Evolutionary conservation across 108 stramenopile species (phyloP).

Genomic region (Parietichytrium sp.): DNA sequence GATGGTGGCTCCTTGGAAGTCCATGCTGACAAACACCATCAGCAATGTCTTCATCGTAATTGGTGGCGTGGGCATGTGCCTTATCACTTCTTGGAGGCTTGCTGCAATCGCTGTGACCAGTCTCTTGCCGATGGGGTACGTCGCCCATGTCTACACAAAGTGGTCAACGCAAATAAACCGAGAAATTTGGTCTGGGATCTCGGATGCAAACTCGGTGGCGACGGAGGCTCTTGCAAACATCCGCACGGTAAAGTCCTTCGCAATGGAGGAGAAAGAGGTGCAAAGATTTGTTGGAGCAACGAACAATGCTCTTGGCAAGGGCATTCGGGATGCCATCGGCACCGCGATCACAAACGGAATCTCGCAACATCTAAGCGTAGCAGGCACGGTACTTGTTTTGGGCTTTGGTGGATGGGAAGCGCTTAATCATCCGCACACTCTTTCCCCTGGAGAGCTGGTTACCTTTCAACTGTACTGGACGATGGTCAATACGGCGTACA

Average conservation of each 20-base stretch:
- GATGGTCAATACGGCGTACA: neutral
- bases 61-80: slow-evolving; percentile 20
- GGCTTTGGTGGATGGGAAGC: neutral
- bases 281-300: neutral
- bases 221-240: slow-evolving; percentile 38
- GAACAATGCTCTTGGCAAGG: neutral
- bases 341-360: neutral
- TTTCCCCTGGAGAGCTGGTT: slow-evolving; percentile 17
- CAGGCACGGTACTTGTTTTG: neutral
- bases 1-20: neutral
- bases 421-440: neutral
- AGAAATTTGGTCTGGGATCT: neutral
- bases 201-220: slow-evolving; percentile 20
- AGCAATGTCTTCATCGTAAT: neutral
- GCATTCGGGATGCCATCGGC: neutral
- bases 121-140: neutral
- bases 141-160: neutral
- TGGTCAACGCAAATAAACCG: neutral
- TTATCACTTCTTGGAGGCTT: slow-evolving; percentile 23
- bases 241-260: slow-evolving; percentile 2
- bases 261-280: neutral
- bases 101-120: slow-evolving; percentile 1
- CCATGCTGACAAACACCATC: neutral
- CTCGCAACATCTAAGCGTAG: neutral
- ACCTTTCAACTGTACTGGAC: neutral